Percentiles rank a stretch among this genome's conserved stretches.
Conservation (phyloP, 768 basidiomycete species). For the Auricularia sp. region DNA sequence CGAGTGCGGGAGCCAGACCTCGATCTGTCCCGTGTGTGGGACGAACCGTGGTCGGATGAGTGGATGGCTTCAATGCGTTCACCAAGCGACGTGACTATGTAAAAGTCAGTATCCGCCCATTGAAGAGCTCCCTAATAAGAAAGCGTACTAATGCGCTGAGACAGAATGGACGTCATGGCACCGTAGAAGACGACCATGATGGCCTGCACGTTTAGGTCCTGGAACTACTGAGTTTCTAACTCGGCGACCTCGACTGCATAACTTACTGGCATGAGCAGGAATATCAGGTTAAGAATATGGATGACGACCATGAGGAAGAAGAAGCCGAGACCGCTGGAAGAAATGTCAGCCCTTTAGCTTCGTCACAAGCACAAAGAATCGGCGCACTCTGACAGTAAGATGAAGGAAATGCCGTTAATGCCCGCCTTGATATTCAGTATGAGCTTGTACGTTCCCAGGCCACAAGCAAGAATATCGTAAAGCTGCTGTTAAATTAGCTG, state of each 20-base stretch:
- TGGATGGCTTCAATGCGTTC: background rate
- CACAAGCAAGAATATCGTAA: background rate
- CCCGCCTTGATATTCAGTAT: background rate
- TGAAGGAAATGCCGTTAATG: background rate
- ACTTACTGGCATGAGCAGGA: background rate
- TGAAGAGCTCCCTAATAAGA: background rate
- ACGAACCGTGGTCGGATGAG: background rate
- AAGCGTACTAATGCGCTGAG: background rate
- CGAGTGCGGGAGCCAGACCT: background rate
- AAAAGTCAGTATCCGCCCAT: no score
- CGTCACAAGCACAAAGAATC: no score
- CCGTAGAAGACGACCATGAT: background rate
- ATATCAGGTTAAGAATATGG: background rate
- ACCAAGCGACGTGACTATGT: background rate
- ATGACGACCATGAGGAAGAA: slow-evolving; percentile 1
- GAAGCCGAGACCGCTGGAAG: background rate
- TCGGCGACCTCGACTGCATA: background rate
- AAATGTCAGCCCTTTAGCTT: background rate
- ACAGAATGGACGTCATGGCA: background rate
- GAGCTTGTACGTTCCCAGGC: background rate
- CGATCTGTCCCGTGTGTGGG: background rate
- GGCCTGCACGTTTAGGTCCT: background rate
- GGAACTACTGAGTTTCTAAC: background rate
- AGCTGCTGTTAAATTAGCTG: background rate
- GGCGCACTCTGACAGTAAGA: background rate